These are phyloP conservation scores for Chytridiales sp. DNA, from an alignment of 371 early-diverging fungal genomes.

Conservation along the genomic window DNA sequence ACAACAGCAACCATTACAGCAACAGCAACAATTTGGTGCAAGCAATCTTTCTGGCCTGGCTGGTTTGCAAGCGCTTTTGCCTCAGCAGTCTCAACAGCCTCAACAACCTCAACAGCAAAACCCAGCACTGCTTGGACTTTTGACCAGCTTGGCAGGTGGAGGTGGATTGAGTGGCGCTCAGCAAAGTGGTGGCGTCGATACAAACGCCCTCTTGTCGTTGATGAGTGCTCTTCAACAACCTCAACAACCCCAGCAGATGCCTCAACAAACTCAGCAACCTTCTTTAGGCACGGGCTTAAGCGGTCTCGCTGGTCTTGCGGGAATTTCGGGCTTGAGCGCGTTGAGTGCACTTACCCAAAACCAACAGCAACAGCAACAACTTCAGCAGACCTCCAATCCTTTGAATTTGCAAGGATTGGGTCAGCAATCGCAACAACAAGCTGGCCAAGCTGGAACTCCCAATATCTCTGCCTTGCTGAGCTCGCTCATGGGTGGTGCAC, in stretches of 20 bases:
- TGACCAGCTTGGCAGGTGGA: conserved; percentile 12
- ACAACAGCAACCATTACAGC: conserved; percentile 4
- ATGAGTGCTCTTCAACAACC: conserved; percentile 27
- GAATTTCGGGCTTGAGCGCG: conserved; percentile 13
- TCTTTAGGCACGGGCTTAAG: conserved; percentile 12
- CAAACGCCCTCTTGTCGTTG: conserved; percentile 23
- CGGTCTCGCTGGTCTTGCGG: conserved; percentile 6
- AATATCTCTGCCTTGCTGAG: background rate
- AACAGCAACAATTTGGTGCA: conserved; percentile 7
- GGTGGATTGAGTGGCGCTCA: background rate
- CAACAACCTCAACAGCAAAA: conserved; percentile 18
- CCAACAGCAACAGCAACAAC: conserved; percentile 9
- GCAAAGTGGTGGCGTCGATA: conserved; percentile 16
- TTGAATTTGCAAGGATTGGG: background rate
- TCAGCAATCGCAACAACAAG: conserved; percentile 11
- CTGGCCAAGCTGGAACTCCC: background rate
- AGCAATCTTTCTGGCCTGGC: conserved; percentile 9
- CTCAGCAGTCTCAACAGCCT: conserved; percentile 24
- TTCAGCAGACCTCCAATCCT: background rate
- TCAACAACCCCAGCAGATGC: conserved; percentile 25
- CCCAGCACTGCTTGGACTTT: conserved; percentile 6
- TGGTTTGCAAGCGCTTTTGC: background rate
- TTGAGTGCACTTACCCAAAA: background rate
- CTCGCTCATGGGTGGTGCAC: conserved; percentile 1
- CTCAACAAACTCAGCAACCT: conserved; percentile 19